phyloP scores from a whole-genome alignment of 768 basidiomycete genomes.

The Stropharia rugosoannulata region DNA sequence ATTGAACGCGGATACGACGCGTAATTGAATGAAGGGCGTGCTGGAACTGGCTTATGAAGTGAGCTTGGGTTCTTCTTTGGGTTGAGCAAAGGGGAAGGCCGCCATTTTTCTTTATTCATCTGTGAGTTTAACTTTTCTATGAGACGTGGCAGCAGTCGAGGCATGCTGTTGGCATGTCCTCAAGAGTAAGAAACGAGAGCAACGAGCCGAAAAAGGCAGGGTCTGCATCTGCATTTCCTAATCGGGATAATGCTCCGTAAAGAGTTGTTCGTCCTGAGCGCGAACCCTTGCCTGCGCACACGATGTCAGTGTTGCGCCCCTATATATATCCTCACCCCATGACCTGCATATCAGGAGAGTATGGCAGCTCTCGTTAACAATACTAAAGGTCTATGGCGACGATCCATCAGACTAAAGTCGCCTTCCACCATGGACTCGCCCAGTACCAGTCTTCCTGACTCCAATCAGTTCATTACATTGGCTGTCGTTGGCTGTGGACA shows the following conservation, averaged over 20 bases:
- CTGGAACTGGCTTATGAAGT: slow-evolving; percentile 32
- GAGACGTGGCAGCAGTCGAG: slow-evolving; percentile 71
- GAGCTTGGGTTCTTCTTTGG: slow-evolving; percentile 25
- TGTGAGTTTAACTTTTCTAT: slow-evolving; percentile 37
- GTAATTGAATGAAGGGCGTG: slow-evolving; percentile 44
- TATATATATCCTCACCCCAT: slow-evolving; percentile 1
- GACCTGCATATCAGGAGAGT: not conserved
- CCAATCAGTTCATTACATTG: slow-evolving; percentile 55
- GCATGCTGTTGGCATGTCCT: slow-evolving; percentile 39
- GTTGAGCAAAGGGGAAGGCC: slow-evolving; percentile 20
- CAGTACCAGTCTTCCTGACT: slow-evolving; percentile 1
- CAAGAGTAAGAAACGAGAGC: not conserved
- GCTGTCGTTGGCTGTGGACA: slow-evolving; percentile 84
- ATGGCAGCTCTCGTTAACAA: slow-evolving; percentile 29
- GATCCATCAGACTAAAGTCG: slow-evolving; percentile 25
- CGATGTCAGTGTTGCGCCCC: not conserved
- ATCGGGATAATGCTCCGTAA: not conserved
- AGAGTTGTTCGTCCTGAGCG: too few species aligned
- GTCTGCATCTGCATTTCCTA: not conserved
- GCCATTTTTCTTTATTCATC: slow-evolving; percentile 17
- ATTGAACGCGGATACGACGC: slow-evolving; percentile 53
- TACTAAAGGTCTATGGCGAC: slow-evolving; percentile 36
- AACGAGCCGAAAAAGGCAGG: not conserved
- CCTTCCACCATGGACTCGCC: slow-evolving; percentile 9
- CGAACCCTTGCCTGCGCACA: not conserved